phyloP scores from a whole-genome alignment of 768 basidiomycete species.

The Leccinum aurantiacum region DNA sequence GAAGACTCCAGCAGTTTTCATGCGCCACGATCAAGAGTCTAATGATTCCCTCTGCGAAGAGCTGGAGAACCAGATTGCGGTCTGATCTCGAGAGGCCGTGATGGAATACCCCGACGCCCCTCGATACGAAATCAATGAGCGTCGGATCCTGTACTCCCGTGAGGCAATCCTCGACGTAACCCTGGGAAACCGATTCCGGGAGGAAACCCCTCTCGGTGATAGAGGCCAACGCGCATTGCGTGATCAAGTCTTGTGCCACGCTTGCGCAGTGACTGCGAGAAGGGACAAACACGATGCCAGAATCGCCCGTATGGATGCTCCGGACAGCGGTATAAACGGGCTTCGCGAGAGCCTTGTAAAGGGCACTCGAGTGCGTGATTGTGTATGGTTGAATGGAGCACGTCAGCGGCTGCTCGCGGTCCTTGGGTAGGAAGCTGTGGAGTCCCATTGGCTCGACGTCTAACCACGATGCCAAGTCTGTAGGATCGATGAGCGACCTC shows the following conservation, averaged over 20 bases:
- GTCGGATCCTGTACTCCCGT: slow-evolving; percentile 58
- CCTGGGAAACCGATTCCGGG: slow-evolving; percentile 45
- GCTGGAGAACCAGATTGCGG: slow-evolving; percentile 68
- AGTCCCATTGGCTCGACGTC: slow-evolving; percentile 60
- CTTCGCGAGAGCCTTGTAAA: slow-evolving; percentile 91
- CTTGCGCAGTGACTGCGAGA: slow-evolving; percentile 73
- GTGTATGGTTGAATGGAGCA: slow-evolving; percentile 75
- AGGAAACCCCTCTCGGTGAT: slow-evolving; percentile 70
- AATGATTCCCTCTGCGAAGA: slow-evolving; percentile 78
- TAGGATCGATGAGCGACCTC: slow-evolving; percentile 75
- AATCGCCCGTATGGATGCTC: slow-evolving; percentile 41
- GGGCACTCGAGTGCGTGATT: slow-evolving; percentile 79
- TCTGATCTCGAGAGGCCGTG: slow-evolving; percentile 68
- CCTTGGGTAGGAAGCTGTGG: slow-evolving; percentile 77
- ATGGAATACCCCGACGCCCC: slow-evolving; percentile 88
- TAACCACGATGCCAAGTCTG: slow-evolving; percentile 83
- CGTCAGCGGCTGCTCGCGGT: slow-evolving; percentile 77
- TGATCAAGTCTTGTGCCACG: slow-evolving; percentile 83
- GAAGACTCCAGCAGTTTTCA: slow-evolving; percentile 88
- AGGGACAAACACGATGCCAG: slow-evolving; percentile 84
- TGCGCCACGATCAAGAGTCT: slow-evolving; percentile 80
- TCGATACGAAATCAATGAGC: slow-evolving; percentile 71
- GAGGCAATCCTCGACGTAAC: slow-evolving; percentile 59
- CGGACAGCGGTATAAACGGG: slow-evolving; percentile 80
- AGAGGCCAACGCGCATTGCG: slow-evolving; percentile 77